Evolutionary conservation across 2,329 filamentous ascomycete species (phyloP).

Genomic region (Pseudocercospora cruenta): DNA sequence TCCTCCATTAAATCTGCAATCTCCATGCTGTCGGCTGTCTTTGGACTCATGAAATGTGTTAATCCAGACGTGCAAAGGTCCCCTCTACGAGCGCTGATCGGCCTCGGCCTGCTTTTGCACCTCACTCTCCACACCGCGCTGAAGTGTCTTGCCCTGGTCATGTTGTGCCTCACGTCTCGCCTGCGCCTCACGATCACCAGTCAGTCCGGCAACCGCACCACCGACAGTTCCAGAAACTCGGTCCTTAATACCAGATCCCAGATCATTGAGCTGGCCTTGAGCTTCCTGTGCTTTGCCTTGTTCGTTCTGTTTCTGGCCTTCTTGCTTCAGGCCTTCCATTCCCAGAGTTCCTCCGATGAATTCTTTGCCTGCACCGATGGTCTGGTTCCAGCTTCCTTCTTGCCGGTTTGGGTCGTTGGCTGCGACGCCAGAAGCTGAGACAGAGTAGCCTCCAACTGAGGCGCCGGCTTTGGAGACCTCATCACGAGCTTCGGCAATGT

Average conservation of each 20-base stretch:
- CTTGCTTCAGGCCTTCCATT: slow-evolving; percentile 71
- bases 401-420: slow-evolving; percentile 74
- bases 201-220: slow-evolving; percentile 69
- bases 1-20: not conserved
- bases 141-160: slow-evolving; percentile 79
- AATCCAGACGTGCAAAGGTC: too few relatives aligned
- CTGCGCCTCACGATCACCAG: slow-evolving; percentile 57
- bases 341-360: slow-evolving; percentile 75
- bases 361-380: slow-evolving; percentile 84
- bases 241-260: slow-evolving; percentile 63
- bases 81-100: slow-evolving; percentile 11
- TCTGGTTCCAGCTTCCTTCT: slow-evolving; percentile 82
- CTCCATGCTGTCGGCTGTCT: not conserved
- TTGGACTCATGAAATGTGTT: too few relatives aligned
- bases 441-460: slow-evolving; percentile 73
- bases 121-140: slow-evolving; percentile 81
- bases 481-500: slow-evolving; percentile 67
- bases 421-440: slow-evolving; percentile 70
- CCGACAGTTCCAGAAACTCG: slow-evolving; percentile 63
- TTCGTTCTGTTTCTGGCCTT: slow-evolving; percentile 77
- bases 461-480: slow-evolving; percentile 74
- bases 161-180: slow-evolving; percentile 69
- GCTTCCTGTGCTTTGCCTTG: slow-evolving; percentile 82
- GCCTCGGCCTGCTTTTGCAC: slow-evolving; percentile 67
- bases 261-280: slow-evolving; percentile 76